Evolutionary conservation across 306 rosid species (phyloP).

Genomic region (Glycyrrhiza uralensis): DNA sequence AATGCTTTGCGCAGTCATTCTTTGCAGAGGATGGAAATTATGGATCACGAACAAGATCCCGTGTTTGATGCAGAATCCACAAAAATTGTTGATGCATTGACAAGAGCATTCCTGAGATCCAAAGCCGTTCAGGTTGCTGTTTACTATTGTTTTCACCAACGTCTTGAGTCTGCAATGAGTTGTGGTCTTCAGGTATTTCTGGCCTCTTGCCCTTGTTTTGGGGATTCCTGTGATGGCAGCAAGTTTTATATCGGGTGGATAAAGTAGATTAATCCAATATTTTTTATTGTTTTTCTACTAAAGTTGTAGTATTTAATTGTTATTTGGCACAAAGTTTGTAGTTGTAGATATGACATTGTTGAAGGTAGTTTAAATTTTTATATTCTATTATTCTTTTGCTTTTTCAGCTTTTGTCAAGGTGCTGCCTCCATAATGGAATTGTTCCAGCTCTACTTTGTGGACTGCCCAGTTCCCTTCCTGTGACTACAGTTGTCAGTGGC

Average conservation of each 20-base stretch:
- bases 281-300: not conserved
- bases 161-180: slow-evolving; percentile 66
- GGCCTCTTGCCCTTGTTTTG: not conserved
- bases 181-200: slow-evolving; percentile 76
- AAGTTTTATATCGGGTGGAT: not conserved
- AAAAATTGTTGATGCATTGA: slow-evolving; percentile 66
- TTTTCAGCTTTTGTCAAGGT: slow-evolving; percentile 76
- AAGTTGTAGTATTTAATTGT: slow-evolving; percentile 1
- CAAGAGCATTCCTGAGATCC: slow-evolving; percentile 70
- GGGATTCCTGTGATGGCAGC: not conserved
- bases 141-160: slow-evolving; percentile 82
- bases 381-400: slow-evolving; percentile 19
- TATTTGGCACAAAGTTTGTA: not conserved
- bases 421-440: slow-evolving; percentile 65
- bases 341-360: not conserved
- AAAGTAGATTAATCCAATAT: not conserved
- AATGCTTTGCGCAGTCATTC: slow-evolving; percentile 56
- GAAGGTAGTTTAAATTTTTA: not conserved
- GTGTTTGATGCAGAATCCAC: slow-evolving; percentile 51
- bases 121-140: slow-evolving; percentile 82
- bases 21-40: slow-evolving; percentile 41
- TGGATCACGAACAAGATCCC: slow-evolving; percentile 51
- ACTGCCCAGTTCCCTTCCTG: slow-evolving; percentile 84
- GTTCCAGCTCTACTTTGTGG: slow-evolving; percentile 88
- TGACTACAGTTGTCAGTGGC: slow-evolving; percentile 89